phyloP scores from a whole-genome alignment of 2,329 filamentous ascomycete genomes.

The Colletotrichum tofieldiae region DNA sequence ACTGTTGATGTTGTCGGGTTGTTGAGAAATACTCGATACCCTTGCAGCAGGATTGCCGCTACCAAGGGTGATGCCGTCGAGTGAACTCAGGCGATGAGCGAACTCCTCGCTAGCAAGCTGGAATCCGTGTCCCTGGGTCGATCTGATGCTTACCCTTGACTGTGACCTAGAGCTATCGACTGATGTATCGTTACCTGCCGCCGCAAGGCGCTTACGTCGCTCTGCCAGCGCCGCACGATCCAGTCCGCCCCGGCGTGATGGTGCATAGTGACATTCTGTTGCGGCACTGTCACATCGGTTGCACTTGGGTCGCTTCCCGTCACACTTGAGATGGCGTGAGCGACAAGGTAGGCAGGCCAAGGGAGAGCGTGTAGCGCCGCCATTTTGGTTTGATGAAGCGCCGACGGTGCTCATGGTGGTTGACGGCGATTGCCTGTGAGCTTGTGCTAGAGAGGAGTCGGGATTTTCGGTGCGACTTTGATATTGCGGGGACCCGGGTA shows the following conservation, averaged over 20 bases:
- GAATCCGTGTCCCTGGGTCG: not conserved
- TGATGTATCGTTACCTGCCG: constrained; percentile 1
- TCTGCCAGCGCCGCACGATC: constrained; percentile 50
- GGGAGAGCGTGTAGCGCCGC: constrained; percentile 48
- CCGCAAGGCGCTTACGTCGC: constrained; percentile 49
- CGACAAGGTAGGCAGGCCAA: constrained; percentile 68
- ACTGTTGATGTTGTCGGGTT: constrained; percentile 13
- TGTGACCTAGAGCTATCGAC: not conserved
- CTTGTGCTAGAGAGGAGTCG: not conserved
- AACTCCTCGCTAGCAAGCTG: constrained; percentile 13
- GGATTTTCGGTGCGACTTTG: not conserved
- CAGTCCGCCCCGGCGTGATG: constrained; percentile 64
- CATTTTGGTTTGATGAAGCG: not conserved
- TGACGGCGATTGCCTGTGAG: not conserved
- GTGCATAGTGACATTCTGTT: constrained; percentile 65
- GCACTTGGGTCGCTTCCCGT: constrained; percentile 64
- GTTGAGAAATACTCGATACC: not conserved
- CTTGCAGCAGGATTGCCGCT: too few relatives aligned
- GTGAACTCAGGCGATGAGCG: not conserved
- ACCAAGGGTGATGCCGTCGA: not conserved
- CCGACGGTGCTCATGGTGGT: not conserved
- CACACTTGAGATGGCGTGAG: constrained; percentile 67
- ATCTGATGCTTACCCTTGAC: constrained; percentile 34
- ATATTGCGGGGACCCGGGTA: constrained; percentile 21
- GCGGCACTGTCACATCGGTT: constrained; percentile 59